phyloP scores from a whole-genome alignment of 768 basidiomycete genomes.

The Solioccasus polychromus region DNA sequence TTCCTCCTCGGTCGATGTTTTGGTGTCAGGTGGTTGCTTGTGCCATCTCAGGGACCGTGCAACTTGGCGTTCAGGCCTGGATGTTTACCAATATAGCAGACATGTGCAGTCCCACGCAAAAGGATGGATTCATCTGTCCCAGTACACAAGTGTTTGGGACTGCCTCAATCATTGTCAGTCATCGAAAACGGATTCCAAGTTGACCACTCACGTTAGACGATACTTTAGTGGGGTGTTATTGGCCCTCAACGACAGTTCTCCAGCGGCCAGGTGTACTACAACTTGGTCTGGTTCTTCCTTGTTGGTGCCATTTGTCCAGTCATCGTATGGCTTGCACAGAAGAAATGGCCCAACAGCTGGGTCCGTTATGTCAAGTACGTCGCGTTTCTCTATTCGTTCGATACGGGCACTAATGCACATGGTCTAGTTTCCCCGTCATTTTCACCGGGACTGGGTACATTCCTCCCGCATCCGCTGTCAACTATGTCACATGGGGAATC shows the following conservation, averaged over 20 bases:
- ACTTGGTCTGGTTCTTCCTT: constrained; percentile 75
- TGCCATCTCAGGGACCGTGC: constrained; percentile 60
- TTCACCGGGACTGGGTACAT: constrained; percentile 61
- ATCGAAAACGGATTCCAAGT: not conserved
- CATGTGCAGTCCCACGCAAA: constrained; percentile 27
- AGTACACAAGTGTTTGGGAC: constrained; percentile 47
- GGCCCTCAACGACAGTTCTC: constrained; percentile 78
- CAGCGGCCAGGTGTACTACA: constrained; percentile 59
- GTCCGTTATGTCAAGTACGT: constrained; percentile 64
- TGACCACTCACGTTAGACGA: not conserved
- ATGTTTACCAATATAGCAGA: constrained; percentile 41
- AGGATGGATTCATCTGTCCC: constrained; percentile 29
- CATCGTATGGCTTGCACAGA: constrained; percentile 49
- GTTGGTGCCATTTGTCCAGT: constrained; percentile 64
- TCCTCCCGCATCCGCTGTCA: constrained; percentile 62
- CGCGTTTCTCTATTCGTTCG: not conserved
- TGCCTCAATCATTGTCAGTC: constrained; percentile 49
- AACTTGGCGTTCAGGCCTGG: constrained; percentile 66
- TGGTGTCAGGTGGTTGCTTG: constrained; percentile 65
- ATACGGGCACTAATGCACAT: not conserved
- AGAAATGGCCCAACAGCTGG: constrained; percentile 64
- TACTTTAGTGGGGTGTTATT: constrained; percentile 65
- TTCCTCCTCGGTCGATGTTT: constrained; percentile 67
- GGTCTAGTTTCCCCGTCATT: constrained; percentile 42
- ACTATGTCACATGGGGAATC: constrained; percentile 67